Evolutionary conservation across 306 rosid genomes (phyloP).

Genomic region (Rosa multiflora): DNA sequence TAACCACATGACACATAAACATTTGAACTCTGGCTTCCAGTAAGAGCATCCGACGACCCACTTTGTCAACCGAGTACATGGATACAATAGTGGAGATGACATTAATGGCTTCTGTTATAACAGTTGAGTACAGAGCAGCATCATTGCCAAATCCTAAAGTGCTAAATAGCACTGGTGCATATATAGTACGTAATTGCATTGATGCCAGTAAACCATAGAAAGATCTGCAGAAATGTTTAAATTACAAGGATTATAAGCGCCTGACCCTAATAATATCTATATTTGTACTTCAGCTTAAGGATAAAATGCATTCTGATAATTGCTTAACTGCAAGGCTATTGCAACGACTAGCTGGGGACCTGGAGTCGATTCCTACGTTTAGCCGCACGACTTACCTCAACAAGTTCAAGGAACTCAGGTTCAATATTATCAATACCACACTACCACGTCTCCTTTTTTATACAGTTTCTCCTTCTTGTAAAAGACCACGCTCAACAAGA

Average conservation of each 20-base stretch:
- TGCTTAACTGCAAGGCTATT: no score
- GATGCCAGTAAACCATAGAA: conserved; percentile 85
- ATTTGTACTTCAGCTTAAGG: no score
- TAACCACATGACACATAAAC: conserved; percentile 59
- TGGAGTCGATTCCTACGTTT: neutral
- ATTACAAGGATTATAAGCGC: neutral
- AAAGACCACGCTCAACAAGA: conserved; percentile 66
- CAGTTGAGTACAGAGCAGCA: conserved; percentile 72
- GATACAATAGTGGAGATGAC: conserved; percentile 65
- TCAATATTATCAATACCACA: conserved; percentile 61
- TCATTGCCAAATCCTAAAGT: conserved; percentile 62
- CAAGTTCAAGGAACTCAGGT: conserved; percentile 66
- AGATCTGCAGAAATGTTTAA: conserved; percentile 41
- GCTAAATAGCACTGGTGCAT: conserved; percentile 68
- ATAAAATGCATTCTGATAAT: no score
- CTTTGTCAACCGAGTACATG: conserved; percentile 62
- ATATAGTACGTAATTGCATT: conserved; percentile 72
- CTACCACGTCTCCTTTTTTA: conserved; percentile 63
- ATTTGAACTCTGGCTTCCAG: conserved; percentile 75
- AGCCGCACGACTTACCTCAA: conserved; percentile 67
- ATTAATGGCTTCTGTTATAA: conserved; percentile 66
- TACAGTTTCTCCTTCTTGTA: conserved; percentile 67
- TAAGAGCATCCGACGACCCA: conserved; percentile 55
- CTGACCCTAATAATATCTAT: no score
- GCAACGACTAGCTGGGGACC: no score